Base-by-base conservation (phyloP, 2,329 filamentous ascomycete genomes). In the Phyllachora maydis region DNA sequence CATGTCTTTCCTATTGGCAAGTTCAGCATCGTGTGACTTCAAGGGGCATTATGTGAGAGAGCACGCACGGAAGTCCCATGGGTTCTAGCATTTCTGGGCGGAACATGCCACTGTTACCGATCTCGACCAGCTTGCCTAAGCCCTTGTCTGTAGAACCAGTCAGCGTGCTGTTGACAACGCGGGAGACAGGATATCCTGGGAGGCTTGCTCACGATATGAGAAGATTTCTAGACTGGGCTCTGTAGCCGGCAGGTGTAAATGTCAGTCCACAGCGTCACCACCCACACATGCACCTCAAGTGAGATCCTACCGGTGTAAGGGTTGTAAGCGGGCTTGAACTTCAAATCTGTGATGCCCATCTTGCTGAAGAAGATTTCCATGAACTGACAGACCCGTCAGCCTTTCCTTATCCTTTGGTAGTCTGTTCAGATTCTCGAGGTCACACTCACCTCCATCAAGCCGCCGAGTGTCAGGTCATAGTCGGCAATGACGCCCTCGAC, bases 151-250 rank as follows among this genome's bases (percentile, higher is more conserved):
- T 14, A 8, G 16, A 18, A 18, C 16, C 7, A 7, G 7, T 18
- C 7, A 18, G 5, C 14, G 11, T 16, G 4, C 16, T 11, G 15
- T 14, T 18, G 11, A 11, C 11, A 6, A 4, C 7, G 2, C 9
- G 18, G 0, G 11, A 12, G n/a, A n/a, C 5, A n/a, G 17, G 6
- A 9, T 6, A 18, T 9, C 12, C 11, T 13, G n/a, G n/a, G n/a
- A n/a, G n/a, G n/a, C n/a, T n/a, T n/a, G n/a, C n/a, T n/a, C n/a
- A n/a, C n/a, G 88, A 57, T 74, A 95, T 34, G 78, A 81, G 54
- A 95, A 98, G 35, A 98, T 91, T 52, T 98, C 88, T 82, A 98
- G 90, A 44, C 74, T 76, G 15, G 88, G 83, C 52, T 98, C 88
- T n/a, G n/a, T n/a, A n/a, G n/a, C n/a, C n/a, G n/a, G n/a, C n/a